Evolutionary conservation across 306 rosid genomes (phyloP).

Genomic region (Spatholobus suberectus): DNA sequence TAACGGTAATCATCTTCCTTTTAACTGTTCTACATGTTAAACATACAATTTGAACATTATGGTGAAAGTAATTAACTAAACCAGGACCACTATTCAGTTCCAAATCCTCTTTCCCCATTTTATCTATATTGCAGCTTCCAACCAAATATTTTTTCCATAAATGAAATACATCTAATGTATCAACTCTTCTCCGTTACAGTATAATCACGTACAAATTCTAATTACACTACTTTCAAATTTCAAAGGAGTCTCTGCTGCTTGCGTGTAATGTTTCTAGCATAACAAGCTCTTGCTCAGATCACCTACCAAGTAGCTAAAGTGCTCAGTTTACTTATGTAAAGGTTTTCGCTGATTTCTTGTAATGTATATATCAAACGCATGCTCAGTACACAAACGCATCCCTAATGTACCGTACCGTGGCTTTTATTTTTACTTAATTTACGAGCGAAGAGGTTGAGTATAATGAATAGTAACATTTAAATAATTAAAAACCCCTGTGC

Average conservation of each 20-base stretch:
- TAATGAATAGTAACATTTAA: slow-evolving; percentile 29
- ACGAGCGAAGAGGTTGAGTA: neutral
- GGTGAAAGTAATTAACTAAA: neutral
- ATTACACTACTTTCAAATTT: neutral
- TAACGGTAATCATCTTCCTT: neutral
- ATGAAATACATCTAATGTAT: neutral
- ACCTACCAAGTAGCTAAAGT: neutral
- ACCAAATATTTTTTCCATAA: neutral
- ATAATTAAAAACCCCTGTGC: slow-evolving; percentile 31
- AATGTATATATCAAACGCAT: neutral
- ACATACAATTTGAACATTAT: no score
- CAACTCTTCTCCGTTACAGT: no score
- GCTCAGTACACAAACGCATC: neutral
- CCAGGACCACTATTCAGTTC: neutral
- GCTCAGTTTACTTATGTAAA: neutral
- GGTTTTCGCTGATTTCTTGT: neutral
- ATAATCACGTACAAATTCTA: no score
- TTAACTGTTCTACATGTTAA: neutral
- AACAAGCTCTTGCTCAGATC: neutral
- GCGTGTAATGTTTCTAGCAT: neutral
- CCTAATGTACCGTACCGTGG: neutral
- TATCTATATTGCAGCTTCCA: neutral
- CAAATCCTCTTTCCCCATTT: neutral
- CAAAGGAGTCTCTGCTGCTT: neutral
- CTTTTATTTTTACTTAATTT: slow-evolving; percentile 3